phyloP scores from a whole-genome alignment of 441 rosid species.

The Codiaeum variegatum region DNA sequence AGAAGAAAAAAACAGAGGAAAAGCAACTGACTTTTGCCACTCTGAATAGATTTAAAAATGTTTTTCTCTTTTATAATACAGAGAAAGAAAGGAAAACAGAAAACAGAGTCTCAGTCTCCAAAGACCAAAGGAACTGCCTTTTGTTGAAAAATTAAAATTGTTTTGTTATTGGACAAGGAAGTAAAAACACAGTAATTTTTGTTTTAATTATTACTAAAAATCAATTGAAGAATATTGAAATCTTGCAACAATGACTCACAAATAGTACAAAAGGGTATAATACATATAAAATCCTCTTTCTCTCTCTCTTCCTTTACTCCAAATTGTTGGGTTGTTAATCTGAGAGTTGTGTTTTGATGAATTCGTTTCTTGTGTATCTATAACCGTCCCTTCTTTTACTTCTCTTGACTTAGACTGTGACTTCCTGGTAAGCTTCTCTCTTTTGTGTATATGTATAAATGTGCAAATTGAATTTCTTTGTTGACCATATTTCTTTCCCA shows the following conservation, averaged over 20 bases:
- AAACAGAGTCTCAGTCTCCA: no score
- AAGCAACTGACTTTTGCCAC: not conserved
- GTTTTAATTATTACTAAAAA: constrained; percentile 1
- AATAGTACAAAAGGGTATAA: constrained; percentile 23
- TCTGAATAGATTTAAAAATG: not conserved
- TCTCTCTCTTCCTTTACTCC: constrained; percentile 35
- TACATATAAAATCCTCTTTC: no score
- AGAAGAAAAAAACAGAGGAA: not conserved
- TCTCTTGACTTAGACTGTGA: constrained; percentile 23
- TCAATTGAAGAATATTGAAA: constrained; percentile 11
- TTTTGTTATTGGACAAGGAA: constrained; percentile 19
- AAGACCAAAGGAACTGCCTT: constrained; percentile 19
- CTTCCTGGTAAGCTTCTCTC: constrained; percentile 27
- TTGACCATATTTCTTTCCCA: constrained; percentile 10
- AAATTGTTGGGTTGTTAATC: constrained; percentile 25
- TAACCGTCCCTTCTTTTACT: constrained; percentile 36
- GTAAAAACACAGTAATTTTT: not conserved
- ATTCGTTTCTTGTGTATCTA: constrained; percentile 1
- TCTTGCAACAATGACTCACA: constrained; percentile 7
- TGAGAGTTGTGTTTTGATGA: constrained; percentile 19
- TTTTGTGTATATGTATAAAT: not conserved
- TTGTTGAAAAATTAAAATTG: constrained; percentile 14
- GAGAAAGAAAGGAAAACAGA: not conserved
- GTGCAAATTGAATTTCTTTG: not conserved
- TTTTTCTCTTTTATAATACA: no score